Base-by-base conservation (phyloP, 208 protist species). In the Acanthamoeba sp. region DNA sequence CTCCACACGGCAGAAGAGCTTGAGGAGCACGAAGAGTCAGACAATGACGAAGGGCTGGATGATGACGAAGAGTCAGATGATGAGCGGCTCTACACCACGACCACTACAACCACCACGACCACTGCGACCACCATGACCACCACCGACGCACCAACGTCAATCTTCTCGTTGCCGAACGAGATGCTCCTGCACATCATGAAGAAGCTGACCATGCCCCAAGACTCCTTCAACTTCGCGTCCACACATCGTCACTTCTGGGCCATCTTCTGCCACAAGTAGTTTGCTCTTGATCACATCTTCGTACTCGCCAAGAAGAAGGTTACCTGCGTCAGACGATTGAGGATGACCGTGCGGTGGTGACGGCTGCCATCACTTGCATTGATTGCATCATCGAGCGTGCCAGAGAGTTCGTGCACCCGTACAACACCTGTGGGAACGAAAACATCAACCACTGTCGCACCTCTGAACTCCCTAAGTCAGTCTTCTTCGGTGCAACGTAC, bases 401-500 rank as follows among this genome's bases (percentile, higher is more conserved):
- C 40, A 80, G 38, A 50, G 34, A 40, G 40, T 80, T 80, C 40
- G 71, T 80, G 38, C 40, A 80, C 40, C 4, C 4, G 34, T 80
- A 38, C 40, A 48, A 80, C 40, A 80, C 71, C 40, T 80, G 71
- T 36, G 40, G 38, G 12, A 80, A 80, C 24, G 71, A 80, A 80
- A 48, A 40, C 71, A 80, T 62, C 22, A 88, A 62, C 50, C 2
- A 38, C 50, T 88, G 40, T 9, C n/a, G n/a, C 27, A 88, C 50
- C 5, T 57, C 27, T 12, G 38, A 88, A 12, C 50, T 88, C 50
- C 78, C 78, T 34, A 88, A 88, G 40, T 88, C 78, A 62, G 16
- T 62, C 40, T 88, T 88, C 50, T 88, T 88, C 22, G 50, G 48
- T 6, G 27, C 78, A 88, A 57, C 42, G 27, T 88, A 88, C 34